Evolutionary conservation across 257 asterid species (phyloP), one percentile per base, ranked within the genome.

Genomic region (Solanum megistacrolobum): DNA sequence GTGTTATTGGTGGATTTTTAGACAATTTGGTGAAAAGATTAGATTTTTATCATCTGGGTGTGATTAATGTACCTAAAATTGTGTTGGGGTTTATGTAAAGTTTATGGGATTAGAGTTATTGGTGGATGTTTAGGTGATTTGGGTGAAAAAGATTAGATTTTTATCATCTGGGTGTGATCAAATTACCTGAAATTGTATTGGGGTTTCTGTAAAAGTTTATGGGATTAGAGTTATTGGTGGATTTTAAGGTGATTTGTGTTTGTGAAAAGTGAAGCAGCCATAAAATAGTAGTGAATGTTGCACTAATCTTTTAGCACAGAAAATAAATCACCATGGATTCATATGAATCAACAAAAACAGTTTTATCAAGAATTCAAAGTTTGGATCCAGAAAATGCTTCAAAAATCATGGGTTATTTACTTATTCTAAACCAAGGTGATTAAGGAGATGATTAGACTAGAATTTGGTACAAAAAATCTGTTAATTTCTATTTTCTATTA

Each of bases 341-440:
- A 3, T 92, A 92, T 12, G 98, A 96, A 66, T 98, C 98, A 23
- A 93, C 98, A 1, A 94, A 91, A 58, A 79, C 87, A 48, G 98
- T 96, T 32, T 92, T 96, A 89, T 93, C 98, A 20, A 93, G 98
- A 92, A 93, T 96, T 92, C 96, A 94, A 48, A 78, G 68, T 34
- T 75, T 93, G 90, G 99, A 96, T 90, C 98, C 94, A 12, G 96
- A 95, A 65, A 94, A 95, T 88, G 98, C 98, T 35, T 92, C 98
- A 3, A 96, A 91, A 89, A 96, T 96, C 92, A 93, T 91, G 88
- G 98, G 99, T 9, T 95, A 90, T 34, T 91, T 96, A 69, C 93
- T 95, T 71, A 92, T 94, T 27, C 98, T 94, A 34, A 96, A 95
- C 88, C 94, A 92, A 48, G 98, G 98, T 1, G 95, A 96, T 90